Conservation (phyloP, 2,329 filamentous ascomycete species). For the Leptographium procerum region DNA sequence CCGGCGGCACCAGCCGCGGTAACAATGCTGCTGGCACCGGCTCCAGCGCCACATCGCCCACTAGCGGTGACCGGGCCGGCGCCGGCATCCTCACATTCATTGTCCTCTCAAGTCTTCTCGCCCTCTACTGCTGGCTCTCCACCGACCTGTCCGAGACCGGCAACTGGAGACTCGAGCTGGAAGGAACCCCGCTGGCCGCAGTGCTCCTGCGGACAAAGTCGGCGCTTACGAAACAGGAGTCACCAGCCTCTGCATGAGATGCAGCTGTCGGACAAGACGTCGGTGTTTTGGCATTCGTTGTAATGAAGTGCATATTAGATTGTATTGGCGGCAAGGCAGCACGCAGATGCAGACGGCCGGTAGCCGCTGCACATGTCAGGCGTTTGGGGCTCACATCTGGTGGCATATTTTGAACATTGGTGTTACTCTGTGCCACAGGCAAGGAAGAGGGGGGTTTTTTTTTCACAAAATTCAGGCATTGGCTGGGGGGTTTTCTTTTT, state of each 20-base stretch:
- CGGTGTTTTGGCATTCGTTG: not conserved
- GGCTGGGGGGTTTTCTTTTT: not conserved
- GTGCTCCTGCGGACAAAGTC: not conserved
- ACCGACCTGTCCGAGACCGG: slow-evolving; percentile 6
- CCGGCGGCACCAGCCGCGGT: slow-evolving; percentile 16
- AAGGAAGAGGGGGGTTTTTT: not conserved
- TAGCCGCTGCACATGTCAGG: not conserved
- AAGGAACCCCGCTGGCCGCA: not conserved
- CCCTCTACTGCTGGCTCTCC: slow-evolving; percentile 28
- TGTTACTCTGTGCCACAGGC: not conserved
- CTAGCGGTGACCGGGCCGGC: slow-evolving; percentile 52
- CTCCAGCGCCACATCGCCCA: slow-evolving; percentile 24
- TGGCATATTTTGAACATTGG: not conserved
- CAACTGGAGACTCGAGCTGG: not conserved
- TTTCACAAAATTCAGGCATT: not conserved
- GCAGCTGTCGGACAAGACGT: no score
- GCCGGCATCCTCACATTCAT: slow-evolving; percentile 53
- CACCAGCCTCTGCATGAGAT: not conserved
- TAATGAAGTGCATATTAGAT: not conserved
- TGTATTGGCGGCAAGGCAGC: not conserved
- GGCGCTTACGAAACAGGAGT: not conserved
- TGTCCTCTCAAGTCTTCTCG: slow-evolving; percentile 31
- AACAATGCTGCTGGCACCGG: slow-evolving; percentile 8
- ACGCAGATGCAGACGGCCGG: not conserved
- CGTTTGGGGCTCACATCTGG: not conserved